These are phyloP conservation scores for Smallanthus sonchifolius DNA, from an alignment of 129 eudicot species.

Conservation along the genomic window DNA sequence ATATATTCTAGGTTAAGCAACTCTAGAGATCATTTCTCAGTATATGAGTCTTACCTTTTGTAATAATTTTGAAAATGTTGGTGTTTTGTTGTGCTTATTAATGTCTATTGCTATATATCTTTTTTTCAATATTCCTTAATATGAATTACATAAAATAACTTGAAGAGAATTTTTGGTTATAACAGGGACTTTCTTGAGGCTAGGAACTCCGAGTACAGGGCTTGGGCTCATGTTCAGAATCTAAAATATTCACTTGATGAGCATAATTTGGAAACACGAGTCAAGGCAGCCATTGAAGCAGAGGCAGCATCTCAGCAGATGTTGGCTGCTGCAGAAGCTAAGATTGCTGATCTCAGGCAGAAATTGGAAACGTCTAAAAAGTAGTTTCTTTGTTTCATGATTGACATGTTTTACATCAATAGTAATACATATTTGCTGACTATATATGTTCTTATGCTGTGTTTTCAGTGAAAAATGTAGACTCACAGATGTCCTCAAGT, in stretches of 20 bases:
- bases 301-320: conserved; percentile 82
- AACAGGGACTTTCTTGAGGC: conserved; percentile 76
- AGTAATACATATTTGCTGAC: conserved; percentile 3
- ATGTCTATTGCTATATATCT: not conserved
- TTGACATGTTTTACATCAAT: not conserved
- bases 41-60: conserved; percentile 1
- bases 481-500: conserved; percentile 64
- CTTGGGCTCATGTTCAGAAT: conserved; percentile 85
- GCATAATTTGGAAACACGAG: conserved; percentile 72
- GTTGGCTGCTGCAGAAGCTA: conserved; percentile 93
- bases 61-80: not conserved
- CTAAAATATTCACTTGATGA: conserved; percentile 74
- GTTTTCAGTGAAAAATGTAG: conserved; percentile 59
- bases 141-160: not conserved
- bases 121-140: not conserved
- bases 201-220: conserved; percentile 65
- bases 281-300: conserved; percentile 83
- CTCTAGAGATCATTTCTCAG: conserved; percentile 6
- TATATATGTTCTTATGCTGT: not conserved
- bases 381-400: conserved; percentile 25
- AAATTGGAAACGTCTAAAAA: conserved; percentile 64
- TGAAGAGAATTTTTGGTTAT: conserved; percentile 15
- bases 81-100: not conserved
- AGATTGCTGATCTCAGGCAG: conserved; percentile 81
- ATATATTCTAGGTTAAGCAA: conserved; percentile 61